phyloP scores from a whole-genome alignment of 805 yeast species.

The Candida awuae region DNA sequence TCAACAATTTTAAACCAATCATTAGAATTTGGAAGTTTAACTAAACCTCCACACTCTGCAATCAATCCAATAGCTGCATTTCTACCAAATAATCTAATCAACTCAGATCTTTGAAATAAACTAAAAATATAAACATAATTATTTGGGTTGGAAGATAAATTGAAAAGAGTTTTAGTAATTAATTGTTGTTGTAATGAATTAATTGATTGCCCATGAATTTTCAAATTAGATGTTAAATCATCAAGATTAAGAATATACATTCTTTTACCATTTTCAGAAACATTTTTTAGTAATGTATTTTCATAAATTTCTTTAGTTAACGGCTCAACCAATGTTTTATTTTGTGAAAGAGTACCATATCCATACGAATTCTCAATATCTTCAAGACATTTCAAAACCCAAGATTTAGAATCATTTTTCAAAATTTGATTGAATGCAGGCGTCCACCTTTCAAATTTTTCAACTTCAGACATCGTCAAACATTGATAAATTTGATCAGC shows the following conservation, averaged over 20 bases:
- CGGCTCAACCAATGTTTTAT: conserved; percentile 17
- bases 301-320: conserved; percentile 30
- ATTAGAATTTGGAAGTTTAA: conserved; percentile 43
- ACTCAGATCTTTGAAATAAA: conserved; percentile 50
- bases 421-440: conserved; percentile 49
- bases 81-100: conserved; percentile 62
- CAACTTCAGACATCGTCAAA: conserved; percentile 56
- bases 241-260: conserved; percentile 48
- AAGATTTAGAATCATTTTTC: conserved; percentile 61
- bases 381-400: conserved; percentile 57
- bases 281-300: conserved; percentile 25
- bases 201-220: conserved; percentile 30
- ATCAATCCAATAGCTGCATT: conserved; percentile 68
- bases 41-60: conserved; percentile 85
- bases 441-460: conserved; percentile 55
- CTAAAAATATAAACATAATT: conserved; percentile 71
- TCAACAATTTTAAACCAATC: conserved; percentile 60
- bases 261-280: conserved; percentile 28
- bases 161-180: conserved; percentile 48
- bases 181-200: conserved; percentile 55
- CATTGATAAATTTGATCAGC: conserved; percentile 56
- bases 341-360: conserved; percentile 21
- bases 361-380: conserved; percentile 47
- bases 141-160: conserved; percentile 45
- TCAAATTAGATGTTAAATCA: conserved; percentile 30